These are phyloP conservation scores for Strobilomyces confusus DNA, from an alignment of 768 basidiomycete species.

Conservation along the genomic window DNA sequence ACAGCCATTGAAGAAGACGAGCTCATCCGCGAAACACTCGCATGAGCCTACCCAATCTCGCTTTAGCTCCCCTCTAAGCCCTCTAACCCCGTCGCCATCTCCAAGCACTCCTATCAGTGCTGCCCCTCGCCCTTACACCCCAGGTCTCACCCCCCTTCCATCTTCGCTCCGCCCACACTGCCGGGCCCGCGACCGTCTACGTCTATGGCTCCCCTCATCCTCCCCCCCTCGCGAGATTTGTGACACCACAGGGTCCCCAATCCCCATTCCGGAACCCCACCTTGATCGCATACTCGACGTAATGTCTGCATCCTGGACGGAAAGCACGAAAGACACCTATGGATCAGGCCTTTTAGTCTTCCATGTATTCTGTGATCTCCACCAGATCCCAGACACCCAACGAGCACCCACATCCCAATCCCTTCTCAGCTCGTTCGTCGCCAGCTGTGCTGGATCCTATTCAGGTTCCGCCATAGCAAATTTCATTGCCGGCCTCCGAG, in stretches of 20 bases:
- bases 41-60: too few species aligned
- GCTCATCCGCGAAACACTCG: too few species aligned
- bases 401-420: slow-evolving; percentile 13
- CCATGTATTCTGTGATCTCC: slow-evolving; percentile 39
- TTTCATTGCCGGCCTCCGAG: slow-evolving; percentile 36
- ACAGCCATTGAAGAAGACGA: too few species aligned
- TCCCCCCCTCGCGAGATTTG: not conserved
- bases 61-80: too few species aligned
- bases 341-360: slow-evolving; percentile 35
- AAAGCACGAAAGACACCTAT: slow-evolving; percentile 34
- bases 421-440: slow-evolving; percentile 30
- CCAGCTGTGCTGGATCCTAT: slow-evolving; percentile 24
- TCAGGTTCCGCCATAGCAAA: slow-evolving; percentile 33
- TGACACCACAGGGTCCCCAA: not conserved
- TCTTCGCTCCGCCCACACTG: not conserved
- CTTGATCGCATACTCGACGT: not conserved
- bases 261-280: not conserved
- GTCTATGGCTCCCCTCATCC: not conserved
- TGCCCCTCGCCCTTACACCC: not conserved
- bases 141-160: not conserved
- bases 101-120: not conserved
- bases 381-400: slow-evolving; percentile 30
- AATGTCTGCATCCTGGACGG: slow-evolving; percentile 21
- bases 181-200: not conserved
- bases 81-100: not conserved